Base-by-base conservation (phyloP, 1,284 basidiomycete species). In the Coniferiporia weirii region DNA sequence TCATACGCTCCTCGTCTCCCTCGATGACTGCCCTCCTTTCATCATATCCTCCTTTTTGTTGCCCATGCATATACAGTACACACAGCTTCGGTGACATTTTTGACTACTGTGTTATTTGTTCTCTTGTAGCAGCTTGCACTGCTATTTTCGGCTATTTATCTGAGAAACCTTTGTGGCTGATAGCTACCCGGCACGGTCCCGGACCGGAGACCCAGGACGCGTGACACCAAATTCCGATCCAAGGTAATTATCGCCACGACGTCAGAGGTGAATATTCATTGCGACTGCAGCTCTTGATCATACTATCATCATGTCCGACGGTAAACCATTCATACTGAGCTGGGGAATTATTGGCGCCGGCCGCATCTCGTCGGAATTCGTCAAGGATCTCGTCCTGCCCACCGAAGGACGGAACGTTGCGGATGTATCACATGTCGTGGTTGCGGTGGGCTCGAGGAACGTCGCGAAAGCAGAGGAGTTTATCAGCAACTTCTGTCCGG, bases 341-440 rank as follows among this genome's bases (percentile, higher is more conserved):
- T 62, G 61, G 61, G 61, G 61, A 3, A 62, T 62, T 17, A 57
- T 62, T 8, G 57, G 57, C 38, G 49, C 57, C 17, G 67, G 67
- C 13, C 44, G 60, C 2, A 67, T 68, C 56, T 61, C 66, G 15
- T 48, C 61, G 17, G 36, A 22, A 13, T 68, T 68, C 48, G 64
- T 63, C 15, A 52, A 60, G 54, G 67, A 68, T 46, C 59, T 68
- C n/a, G 58, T 64, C 32, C 34, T 60, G 3, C 62, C 66, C 1
- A 40, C 54, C 10, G 65, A 63, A 1, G 74, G 79, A 19, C 20
- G 61, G 19, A 63, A 66, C 13, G 73, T 72, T 6, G 59, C 62
- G 19, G 79, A 80, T 65, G 71, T 81, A 34, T 54, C 65, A 36
- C 79, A 81, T 65, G 65, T 67, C 15, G 68, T 81, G 54, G 70